Base-by-base conservation (phyloP, 1,284 basidiomycete species). In the Pseudozyma flocculosa region DNA sequence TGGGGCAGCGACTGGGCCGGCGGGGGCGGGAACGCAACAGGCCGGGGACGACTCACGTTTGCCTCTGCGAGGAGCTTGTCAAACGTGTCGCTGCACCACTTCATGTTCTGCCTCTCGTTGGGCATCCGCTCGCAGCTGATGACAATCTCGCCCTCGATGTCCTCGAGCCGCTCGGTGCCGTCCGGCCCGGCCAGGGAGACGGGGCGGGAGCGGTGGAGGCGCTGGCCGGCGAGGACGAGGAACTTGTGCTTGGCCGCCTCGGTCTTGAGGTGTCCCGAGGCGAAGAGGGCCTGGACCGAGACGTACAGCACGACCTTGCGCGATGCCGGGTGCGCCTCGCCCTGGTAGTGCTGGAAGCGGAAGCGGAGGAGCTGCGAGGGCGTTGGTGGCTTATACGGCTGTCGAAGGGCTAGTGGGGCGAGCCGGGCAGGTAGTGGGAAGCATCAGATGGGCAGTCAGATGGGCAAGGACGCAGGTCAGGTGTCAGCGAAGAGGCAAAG, bases 41-140 rank as follows among this genome's bases (percentile, higher is more conserved):
- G n/a, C n/a, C n/a, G 34, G 9, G 22, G 40, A 46, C 24, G 30
- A 62, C 73, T 48, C 47, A 78, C 72, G 42, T 72, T 65, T 7
- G 79, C 78, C 48, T 78, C 79, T 7, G 46, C 45, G 19, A 80
- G 61, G 45, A 80, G 54, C 39, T 57, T 65, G 57, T 79, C 78
- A 22, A 80, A 52, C 17, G 69, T 74, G 50, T 80, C 80, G 37
- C 74, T 76, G 61, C 80, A 80, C 80, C 80, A 80, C 64, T 79
- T 79, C 55, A 78, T 73, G 51, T 80, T 80, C 74, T 79, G 78
- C 38, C 70, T 43, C 40, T 72, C 66, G 23, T 64, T 71, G 10
- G 78, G 79, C 54, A 76, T 76, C 43, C 66, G 36, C 36, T 79
- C 78, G 58, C 77, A 78, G 13, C 62, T 59, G 37, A 80, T 75